phyloP scores from a whole-genome alignment of 495 filamentous ascomycete genomes.

The Thozetella sp. region DNA sequence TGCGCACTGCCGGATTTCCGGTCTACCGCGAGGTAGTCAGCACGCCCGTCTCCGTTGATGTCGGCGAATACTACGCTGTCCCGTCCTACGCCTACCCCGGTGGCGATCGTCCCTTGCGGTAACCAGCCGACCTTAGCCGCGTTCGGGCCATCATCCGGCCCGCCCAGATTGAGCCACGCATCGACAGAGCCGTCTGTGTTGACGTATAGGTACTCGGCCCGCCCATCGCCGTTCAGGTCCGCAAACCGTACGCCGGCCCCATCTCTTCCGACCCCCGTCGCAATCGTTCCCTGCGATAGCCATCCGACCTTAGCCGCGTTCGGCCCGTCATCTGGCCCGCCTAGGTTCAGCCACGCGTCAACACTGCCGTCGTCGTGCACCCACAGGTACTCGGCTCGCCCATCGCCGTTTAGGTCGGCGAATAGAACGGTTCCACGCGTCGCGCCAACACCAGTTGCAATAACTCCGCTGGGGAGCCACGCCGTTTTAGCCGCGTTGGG shows the following conservation, averaged over 20 bases:
- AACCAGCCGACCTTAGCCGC: not conserved
- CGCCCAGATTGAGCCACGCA: not conserved
- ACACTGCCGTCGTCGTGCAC: not conserved
- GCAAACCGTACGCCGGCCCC: not conserved
- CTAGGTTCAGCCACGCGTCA: not conserved
- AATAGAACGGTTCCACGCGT: not conserved
- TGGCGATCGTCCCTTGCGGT: not conserved
- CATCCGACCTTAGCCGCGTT: not conserved
- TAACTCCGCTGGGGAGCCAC: not conserved
- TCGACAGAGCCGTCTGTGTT: not conserved
- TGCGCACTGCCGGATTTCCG: not conserved
- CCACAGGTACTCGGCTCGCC: not conserved
- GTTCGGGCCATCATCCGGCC: not conserved
- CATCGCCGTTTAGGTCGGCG: not conserved
- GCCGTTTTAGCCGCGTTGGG: not conserved
- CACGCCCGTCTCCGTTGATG: not conserved
- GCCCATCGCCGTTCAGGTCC: not conserved
- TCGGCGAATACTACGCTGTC: not conserved
- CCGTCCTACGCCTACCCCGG: not conserved
- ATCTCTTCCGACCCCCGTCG: not conserved
- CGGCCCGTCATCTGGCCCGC: not conserved
- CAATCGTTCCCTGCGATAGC: not conserved
- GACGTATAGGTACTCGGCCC: not conserved
- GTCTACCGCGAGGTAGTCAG: not conserved
- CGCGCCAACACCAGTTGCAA: not conserved